Conservation (phyloP, 768 basidiomycete genomes). For the Podaxis carcinomalis region DNA sequence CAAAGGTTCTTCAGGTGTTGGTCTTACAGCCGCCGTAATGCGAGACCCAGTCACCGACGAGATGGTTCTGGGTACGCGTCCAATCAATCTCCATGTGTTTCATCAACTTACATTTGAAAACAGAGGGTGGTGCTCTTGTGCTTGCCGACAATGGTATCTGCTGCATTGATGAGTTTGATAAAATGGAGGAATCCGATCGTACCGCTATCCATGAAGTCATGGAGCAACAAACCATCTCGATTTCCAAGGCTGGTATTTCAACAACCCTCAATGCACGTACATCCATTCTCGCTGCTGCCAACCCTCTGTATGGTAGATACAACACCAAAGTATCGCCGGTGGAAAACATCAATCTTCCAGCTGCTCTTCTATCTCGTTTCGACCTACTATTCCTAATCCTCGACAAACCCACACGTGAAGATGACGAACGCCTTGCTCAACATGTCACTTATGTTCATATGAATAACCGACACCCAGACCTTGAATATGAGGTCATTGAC, state of each 20-base stretch:
- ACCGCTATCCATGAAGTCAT: constrained; percentile 99
- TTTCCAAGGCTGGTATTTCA: constrained; percentile 98
- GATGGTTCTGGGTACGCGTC: constrained; percentile 88
- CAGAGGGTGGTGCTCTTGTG: constrained; percentile 99
- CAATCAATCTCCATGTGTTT: not conserved
- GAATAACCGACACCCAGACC: constrained; percentile 84
- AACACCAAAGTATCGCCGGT: constrained; percentile 97
- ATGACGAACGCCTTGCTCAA: constrained; percentile 92
- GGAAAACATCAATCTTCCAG: constrained; percentile 98
- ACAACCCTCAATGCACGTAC: constrained; percentile 97
- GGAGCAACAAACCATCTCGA: constrained; percentile 99
- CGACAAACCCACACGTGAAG: constrained; percentile 92
- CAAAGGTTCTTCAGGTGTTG: constrained; percentile 97
- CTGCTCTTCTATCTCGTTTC: constrained; percentile 93
- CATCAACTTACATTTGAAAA: constrained; percentile 5
- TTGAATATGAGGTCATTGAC: constrained; percentile 81
- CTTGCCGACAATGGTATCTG: constrained; percentile 99
- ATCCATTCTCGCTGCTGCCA: constrained; percentile 96
- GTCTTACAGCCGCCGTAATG: constrained; percentile 99
- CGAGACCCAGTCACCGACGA: constrained; percentile 98
- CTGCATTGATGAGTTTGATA: constrained; percentile 99
- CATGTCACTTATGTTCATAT: constrained; percentile 99
- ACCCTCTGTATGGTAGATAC: constrained; percentile 96
- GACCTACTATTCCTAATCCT: constrained; percentile 95
- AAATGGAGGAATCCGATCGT: constrained; percentile 98